Percentiles rank a stretch among this genome's conserved stretches.
Evolutionary conservation across 352 stramenopile species (phyloP).

Genomic region (Phytophthora sp.): DNA sequence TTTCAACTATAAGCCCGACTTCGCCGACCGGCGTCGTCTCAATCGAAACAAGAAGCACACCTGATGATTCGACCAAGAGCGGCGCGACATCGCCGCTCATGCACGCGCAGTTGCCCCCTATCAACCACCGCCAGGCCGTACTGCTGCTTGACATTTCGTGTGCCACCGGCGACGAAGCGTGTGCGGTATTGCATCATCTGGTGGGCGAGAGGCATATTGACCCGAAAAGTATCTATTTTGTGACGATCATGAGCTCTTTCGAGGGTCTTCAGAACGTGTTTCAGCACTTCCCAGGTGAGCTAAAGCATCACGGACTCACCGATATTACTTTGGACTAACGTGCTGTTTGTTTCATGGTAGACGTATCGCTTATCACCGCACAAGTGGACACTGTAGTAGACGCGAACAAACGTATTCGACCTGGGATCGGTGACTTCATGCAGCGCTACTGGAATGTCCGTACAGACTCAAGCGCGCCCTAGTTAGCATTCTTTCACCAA

Average conservation of each 20-base stretch:
- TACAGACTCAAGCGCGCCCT: no score
- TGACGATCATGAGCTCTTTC: constrained; percentile 51
- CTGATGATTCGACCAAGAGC: no score
- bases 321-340: constrained; percentile 14
- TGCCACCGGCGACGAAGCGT: constrained; percentile 46
- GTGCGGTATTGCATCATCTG: constrained; percentile 48
- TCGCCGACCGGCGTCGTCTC: constrained; percentile 32
- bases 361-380: constrained; percentile 51
- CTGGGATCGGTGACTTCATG: constrained; percentile 47
- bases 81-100: constrained; percentile 14
- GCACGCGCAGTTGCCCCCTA: constrained; percentile 31
- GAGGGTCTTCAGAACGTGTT: constrained; percentile 50
- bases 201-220: constrained; percentile 30
- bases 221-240: constrained; percentile 58
- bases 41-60: neutral
- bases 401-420: constrained; percentile 37
- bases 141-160: constrained; percentile 55
- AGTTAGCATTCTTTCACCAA: no score
- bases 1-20: constrained; percentile 29
- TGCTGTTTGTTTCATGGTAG: constrained; percentile 10
- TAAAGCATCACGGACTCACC: neutral
- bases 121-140: constrained; percentile 34
- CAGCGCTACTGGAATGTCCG: constrained; percentile 48
- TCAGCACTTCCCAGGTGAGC: constrained; percentile 51
- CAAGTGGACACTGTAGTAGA: constrained; percentile 59